Percentiles rank a stretch among this genome's conserved stretches.
phyloP scores from a whole-genome alignment of 2,329 filamentous ascomycete genomes.

The Dothidotthia symphoricarpi region DNA sequence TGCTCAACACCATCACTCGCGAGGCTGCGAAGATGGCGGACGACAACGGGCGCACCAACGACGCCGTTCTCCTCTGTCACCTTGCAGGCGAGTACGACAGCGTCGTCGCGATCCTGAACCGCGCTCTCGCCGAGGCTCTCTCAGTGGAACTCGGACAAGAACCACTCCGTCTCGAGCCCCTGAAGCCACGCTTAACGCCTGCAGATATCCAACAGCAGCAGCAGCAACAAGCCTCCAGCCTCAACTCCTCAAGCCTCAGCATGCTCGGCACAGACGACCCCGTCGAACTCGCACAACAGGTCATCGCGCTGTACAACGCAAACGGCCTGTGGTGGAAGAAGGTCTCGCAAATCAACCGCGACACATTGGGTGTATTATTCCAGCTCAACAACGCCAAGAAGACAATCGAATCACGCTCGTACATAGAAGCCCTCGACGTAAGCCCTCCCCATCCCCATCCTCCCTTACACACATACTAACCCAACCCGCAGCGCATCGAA shows the following conservation, averaged over 20 bases:
- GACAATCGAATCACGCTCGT: slow-evolving; percentile 58
- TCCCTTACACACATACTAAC: slow-evolving; percentile 7
- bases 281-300: slow-evolving; percentile 60
- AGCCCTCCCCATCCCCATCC: too few species aligned
- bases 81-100: slow-evolving; percentile 93
- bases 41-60: slow-evolving; percentile 87
- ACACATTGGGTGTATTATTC: slow-evolving; percentile 59
- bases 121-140: slow-evolving; percentile 84
- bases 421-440: slow-evolving; percentile 64
- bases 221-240: slow-evolving; percentile 28
- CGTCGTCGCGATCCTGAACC: slow-evolving; percentile 86
- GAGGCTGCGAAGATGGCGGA: slow-evolving; percentile 91
- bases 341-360: slow-evolving; percentile 58
- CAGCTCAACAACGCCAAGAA: slow-evolving; percentile 61
- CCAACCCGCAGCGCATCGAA: slow-evolving; percentile 62
- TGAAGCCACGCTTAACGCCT: slow-evolving; percentile 64
- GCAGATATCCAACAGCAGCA: slow-evolving; percentile 34
- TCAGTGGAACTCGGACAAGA: slow-evolving; percentile 82
- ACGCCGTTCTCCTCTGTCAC: slow-evolving; percentile 92
- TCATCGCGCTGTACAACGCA: slow-evolving; percentile 60
- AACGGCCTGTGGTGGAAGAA: slow-evolving; percentile 61
- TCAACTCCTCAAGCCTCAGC: slow-evolving; percentile 53
- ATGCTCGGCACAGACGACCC: slow-evolving; percentile 68
- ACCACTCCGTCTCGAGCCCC: slow-evolving; percentile 71
- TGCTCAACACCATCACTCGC: slow-evolving; percentile 86